Evolutionary conservation across 2,329 filamentous ascomycete species (phyloP).

Genomic region (Hirsutella minnesotensis): DNA sequence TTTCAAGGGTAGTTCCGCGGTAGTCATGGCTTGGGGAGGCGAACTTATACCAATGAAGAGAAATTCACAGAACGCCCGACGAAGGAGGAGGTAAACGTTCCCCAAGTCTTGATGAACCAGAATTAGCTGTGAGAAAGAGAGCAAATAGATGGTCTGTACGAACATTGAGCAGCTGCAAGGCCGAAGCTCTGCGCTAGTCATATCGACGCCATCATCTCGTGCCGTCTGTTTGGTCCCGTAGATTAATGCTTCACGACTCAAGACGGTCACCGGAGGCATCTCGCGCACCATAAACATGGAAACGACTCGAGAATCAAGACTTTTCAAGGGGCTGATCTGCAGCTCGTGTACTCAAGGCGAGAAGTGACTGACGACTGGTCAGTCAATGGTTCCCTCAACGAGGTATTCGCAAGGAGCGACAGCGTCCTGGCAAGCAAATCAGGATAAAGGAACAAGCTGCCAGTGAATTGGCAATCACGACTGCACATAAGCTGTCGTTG

Average conservation of each 20-base stretch:
- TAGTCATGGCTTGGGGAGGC: no score
- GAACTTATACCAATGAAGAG: no score
- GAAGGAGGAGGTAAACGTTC: no score
- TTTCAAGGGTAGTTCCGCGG: no score
- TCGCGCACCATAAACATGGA: conserved; percentile 54
- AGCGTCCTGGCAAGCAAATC: conserved; percentile 72
- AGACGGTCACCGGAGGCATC: conserved; percentile 62
- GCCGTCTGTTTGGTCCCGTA: conserved; percentile 59
- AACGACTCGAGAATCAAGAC: conserved; percentile 57
- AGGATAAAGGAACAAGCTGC: conserved; percentile 69
- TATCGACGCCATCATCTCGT: conserved; percentile 69
- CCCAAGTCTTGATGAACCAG: conserved; percentile 58
- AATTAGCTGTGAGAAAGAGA: conserved; percentile 69
- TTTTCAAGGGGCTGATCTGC: conserved; percentile 83
- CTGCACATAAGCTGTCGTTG: conserved; percentile 46
- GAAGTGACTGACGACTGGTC: conserved; percentile 59
- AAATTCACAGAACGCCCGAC: no score
- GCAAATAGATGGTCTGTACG: conserved; percentile 70
- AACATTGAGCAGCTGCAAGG: conserved; percentile 56
- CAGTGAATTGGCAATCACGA: conserved; percentile 73
- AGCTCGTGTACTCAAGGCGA: conserved; percentile 58
- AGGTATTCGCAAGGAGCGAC: conserved; percentile 58
- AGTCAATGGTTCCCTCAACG: conserved; percentile 58
- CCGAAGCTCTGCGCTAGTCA: conserved; percentile 51
- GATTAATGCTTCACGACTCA: conserved; percentile 54